Evolutionary conservation across 768 basidiomycete genomes (phyloP), one percentile per base, ranked within the genome.

Genomic region (Trametes cingulata): DNA sequence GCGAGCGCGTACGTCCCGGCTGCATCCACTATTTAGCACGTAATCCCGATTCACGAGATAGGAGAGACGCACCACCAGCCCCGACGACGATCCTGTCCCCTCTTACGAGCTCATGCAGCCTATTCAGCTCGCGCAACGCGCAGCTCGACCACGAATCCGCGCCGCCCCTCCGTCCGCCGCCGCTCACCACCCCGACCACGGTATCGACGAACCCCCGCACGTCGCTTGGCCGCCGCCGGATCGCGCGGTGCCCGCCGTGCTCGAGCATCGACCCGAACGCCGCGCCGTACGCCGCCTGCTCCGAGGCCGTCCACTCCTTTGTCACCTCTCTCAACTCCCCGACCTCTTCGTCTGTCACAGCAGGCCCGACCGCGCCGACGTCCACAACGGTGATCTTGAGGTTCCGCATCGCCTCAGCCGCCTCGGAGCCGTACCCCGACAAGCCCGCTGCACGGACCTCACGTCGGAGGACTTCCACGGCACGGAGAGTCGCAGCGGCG

Each of bases 71-170:
- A 93, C 91, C 90, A 72, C 91, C 92, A 51, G 92, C 87, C 58
- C 92, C 92, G 56, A 93, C 75, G 19, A 85, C 81, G 67, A 90
- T 83, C 37, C 89, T 74, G 54, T 90, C 83, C 2, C 91, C 90
- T 33, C 82, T 79, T 25, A 87, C 66, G 80, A 84, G 85, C 63
- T 85, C 80, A 56, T 77, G 76, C 24, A 84, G 33, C 42, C 77
- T 75, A 1, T 85, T 83, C 7, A 85, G 56, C 13, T 75, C 73
- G 20, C 79, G 78, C 6, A 57, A 15, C 2, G 51, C 27, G 1
- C 3, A 15, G 12, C 42, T 14, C n/a, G 37, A 20, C 5, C 17
- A 17, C 33, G 22, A 41, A 19, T 33, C 6, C n/a, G n/a, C n/a
- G 22, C 78, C 80, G 65, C 71, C 73, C 65, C 77, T 76, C 5